Conservation (phyloP, 352 stramenopile genomes). For the Stephanocyclus meneghinianus region DNA sequence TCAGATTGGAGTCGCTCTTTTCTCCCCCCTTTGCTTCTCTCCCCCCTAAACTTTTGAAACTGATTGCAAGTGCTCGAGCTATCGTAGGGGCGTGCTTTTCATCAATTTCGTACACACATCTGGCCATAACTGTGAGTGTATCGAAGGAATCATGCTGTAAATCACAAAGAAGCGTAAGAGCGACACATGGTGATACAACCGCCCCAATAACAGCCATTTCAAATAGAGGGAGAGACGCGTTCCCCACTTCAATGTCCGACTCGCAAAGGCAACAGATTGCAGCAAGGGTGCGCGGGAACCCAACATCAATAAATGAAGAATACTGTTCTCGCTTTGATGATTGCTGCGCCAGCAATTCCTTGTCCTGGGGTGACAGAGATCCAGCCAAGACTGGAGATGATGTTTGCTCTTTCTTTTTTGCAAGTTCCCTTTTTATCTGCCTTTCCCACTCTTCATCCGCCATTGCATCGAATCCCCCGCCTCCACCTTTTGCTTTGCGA, state of each 20-base stretch:
- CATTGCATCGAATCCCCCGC: constrained; percentile 47
- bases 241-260: constrained; percentile 81
- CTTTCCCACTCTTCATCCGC: constrained; percentile 83
- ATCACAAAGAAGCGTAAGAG: constrained; percentile 27
- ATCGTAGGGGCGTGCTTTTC: constrained; percentile 69
- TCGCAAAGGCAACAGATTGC: constrained; percentile 54
- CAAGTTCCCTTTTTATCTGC: constrained; percentile 81
- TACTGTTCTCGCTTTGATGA: constrained; percentile 51
- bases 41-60: constrained; percentile 40
- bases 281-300: constrained; percentile 53
- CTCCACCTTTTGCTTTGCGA: constrained; percentile 33
- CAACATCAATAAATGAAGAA: constrained; percentile 40
- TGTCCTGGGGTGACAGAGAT: constrained; percentile 62
- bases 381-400: constrained; percentile 13
- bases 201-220: constrained; percentile 50
- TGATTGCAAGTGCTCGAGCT: constrained; percentile 63
- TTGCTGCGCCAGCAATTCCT: constrained; percentile 65
- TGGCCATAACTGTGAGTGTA: constrained; percentile 64
- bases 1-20: constrained; percentile 32
- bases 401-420: constrained; percentile 58
- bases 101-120: constrained; percentile 83
- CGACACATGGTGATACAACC: constrained; percentile 53
- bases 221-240: constrained; percentile 62
- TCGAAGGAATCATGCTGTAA: constrained; percentile 53
- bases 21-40: constrained; percentile 3